Evolutionary conservation across 768 basidiomycete genomes (phyloP).

Genomic region (Amanita fuliginea): DNA sequence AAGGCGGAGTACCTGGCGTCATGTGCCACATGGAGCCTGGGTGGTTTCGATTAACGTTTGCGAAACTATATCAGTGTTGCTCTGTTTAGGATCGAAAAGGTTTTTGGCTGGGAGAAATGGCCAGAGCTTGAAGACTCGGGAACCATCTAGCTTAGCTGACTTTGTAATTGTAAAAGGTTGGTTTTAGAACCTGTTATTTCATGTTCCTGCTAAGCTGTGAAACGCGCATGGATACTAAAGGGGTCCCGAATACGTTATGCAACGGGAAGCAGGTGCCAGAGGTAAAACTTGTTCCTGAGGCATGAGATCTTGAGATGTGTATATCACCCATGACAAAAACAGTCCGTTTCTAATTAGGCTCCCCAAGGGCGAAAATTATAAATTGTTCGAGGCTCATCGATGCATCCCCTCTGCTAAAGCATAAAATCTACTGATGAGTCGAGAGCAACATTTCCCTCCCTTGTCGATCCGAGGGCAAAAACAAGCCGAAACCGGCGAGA

Average conservation of each 20-base stretch:
- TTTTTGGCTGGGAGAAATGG: conserved; percentile 5
- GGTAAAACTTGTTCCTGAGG: too few relatives aligned
- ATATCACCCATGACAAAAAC: too few relatives aligned
- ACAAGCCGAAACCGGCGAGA: neutral
- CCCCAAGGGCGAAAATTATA: neutral
- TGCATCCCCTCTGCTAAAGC: neutral
- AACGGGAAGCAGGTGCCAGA: too few relatives aligned
- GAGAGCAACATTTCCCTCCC: neutral
- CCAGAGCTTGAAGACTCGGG: neutral
- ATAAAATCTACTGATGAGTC: neutral
- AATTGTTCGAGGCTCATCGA: neutral
- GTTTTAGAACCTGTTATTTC: too few relatives aligned
- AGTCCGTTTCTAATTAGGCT: too few relatives aligned
- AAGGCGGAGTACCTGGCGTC: neutral
- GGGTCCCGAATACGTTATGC: too few relatives aligned
- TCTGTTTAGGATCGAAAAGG: conserved; percentile 6
- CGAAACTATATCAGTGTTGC: conserved; percentile 6
- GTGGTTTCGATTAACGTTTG: conserved; percentile 9
- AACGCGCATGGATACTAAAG: too few relatives aligned
- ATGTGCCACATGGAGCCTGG: conserved; percentile 4
- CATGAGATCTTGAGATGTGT: too few relatives aligned
- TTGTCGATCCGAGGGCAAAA: neutral
- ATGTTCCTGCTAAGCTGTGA: too few relatives aligned
- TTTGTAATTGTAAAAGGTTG: too few relatives aligned
- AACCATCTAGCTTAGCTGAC: too few relatives aligned